Conservation (phyloP, 352 stramenopile species). For the Nothophytophthora sp. region DNA sequence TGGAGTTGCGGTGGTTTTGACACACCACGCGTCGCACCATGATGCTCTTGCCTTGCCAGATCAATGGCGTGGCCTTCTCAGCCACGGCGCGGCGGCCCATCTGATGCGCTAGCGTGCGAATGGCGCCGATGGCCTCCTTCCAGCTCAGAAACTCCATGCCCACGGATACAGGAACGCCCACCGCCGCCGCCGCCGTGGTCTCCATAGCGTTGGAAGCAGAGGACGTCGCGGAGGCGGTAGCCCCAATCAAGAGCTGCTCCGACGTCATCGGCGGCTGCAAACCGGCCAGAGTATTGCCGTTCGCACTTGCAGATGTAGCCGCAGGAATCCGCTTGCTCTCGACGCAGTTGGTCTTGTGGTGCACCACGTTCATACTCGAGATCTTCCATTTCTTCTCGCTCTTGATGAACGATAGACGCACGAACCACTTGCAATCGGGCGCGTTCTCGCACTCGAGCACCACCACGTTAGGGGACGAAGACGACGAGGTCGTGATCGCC, state of each 20-base stretch:
- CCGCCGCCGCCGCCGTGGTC: slow-evolving; percentile 2
- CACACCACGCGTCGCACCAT: slow-evolving; percentile 58
- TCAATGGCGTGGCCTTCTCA: slow-evolving; percentile 50
- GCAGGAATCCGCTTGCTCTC: slow-evolving; percentile 20
- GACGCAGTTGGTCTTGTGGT: slow-evolving; percentile 63
- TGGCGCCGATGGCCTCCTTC: slow-evolving; percentile 58
- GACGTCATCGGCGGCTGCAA: slow-evolving; percentile 42
- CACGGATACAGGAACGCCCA: slow-evolving; percentile 39
- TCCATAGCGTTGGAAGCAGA: slow-evolving; percentile 1
- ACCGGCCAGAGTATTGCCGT: neutral
- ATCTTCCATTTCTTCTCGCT: slow-evolving; percentile 76
- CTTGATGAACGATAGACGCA: slow-evolving; percentile 62
- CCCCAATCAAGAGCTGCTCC: slow-evolving; percentile 13
- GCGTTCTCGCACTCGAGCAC: slow-evolving; percentile 67
- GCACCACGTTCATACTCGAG: slow-evolving; percentile 65
- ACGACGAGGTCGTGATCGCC: neutral
- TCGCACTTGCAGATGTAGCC: neutral
- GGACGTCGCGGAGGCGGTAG: slow-evolving; percentile 4
- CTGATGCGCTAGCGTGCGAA: slow-evolving; percentile 52
- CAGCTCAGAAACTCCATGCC: slow-evolving; percentile 51
- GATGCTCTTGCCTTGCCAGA: slow-evolving; percentile 41
- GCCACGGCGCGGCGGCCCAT: slow-evolving; percentile 59
- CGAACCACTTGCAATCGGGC: slow-evolving; percentile 76
- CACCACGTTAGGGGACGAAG: slow-evolving; percentile 37
- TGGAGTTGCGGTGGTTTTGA: slow-evolving; percentile 77